A percentile compares a stretch with the other conserved stretches of the same genome.
Conservation (phyloP, 371 early-diverging fungal genomes). For the Mucor lusitanicus region DNA sequence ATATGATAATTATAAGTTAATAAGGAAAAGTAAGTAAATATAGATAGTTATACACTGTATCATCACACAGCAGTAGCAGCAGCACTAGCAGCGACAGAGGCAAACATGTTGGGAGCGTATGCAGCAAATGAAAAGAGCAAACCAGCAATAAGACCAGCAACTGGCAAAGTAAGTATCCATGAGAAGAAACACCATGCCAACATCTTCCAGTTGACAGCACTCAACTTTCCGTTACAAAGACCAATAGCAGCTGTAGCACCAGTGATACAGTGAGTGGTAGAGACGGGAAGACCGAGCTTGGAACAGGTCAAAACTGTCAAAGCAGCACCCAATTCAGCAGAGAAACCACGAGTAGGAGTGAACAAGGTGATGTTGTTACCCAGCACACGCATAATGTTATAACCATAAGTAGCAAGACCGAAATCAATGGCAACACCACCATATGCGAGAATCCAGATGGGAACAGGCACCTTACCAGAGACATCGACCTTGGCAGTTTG, state of each 20-base stretch:
- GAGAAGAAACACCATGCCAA: constrained; percentile 70
- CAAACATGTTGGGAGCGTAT: constrained; percentile 5
- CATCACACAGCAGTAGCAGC: background rate
- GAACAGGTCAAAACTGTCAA: constrained; percentile 87
- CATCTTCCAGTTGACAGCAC: constrained; percentile 83
- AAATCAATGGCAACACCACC: constrained; percentile 81
- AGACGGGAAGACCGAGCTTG: constrained; percentile 80
- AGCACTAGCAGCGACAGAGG: background rate
- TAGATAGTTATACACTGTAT: no score
- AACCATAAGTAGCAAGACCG: constrained; percentile 75
- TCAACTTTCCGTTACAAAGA: constrained; percentile 74
- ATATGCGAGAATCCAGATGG: constrained; percentile 77
- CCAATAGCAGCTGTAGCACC: constrained; percentile 87
- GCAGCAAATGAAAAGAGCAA: constrained; percentile 46
- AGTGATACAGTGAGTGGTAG: constrained; percentile 90
- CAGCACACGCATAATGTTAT: constrained; percentile 73
- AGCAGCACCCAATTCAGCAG: constrained; percentile 82
- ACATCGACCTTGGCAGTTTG: constrained; percentile 52
- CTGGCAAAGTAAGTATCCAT: constrained; percentile 84
- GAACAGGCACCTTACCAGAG: constrained; percentile 60
- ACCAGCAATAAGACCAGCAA: constrained; percentile 72
- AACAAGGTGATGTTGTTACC: constrained; percentile 86
- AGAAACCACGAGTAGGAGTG: constrained; percentile 83
- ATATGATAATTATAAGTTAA: background rate
- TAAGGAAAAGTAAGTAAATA: background rate